phyloP scores from a whole-genome alignment of 495 filamentous ascomycete species.

The Xylaria nigripes region DNA sequence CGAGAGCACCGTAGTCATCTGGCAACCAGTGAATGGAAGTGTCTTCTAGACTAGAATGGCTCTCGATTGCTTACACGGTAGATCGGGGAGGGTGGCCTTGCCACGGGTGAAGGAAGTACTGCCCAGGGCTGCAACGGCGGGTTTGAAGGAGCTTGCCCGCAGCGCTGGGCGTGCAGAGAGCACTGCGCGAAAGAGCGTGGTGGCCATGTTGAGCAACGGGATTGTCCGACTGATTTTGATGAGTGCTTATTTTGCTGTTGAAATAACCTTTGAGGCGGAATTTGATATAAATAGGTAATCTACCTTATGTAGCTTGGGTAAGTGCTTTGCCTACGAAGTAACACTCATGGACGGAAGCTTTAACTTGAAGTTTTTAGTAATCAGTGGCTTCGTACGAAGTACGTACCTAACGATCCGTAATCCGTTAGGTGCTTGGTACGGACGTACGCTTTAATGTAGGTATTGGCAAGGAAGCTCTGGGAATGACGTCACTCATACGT shows the following conservation, averaged over 20 bases:
- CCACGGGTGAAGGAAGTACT: slow-evolving; percentile 68
- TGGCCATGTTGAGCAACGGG: slow-evolving; percentile 40
- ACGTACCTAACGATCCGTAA: too few relatives aligned
- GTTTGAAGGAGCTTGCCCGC: slow-evolving; percentile 33
- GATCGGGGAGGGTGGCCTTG: slow-evolving; percentile 90
- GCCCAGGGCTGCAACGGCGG: slow-evolving; percentile 48
- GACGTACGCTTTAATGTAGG: too few relatives aligned
- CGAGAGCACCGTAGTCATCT: slow-evolving; percentile 89
- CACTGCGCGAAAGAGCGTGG: slow-evolving; percentile 45
- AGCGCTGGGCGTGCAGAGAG: slow-evolving; percentile 38
- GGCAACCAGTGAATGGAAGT: background rate
- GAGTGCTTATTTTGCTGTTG: background rate
- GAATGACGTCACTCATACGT: background rate
- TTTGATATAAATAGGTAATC: too few relatives aligned
- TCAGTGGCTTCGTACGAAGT: too few relatives aligned
- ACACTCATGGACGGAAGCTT: too few relatives aligned
- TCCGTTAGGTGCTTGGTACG: too few relatives aligned
- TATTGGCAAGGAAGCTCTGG: background rate
- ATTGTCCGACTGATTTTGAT: background rate
- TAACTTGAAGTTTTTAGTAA: too few relatives aligned
- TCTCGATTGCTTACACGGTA: slow-evolving; percentile 60
- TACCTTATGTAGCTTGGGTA: too few relatives aligned
- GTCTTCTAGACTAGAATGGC: background rate
- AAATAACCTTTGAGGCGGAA: too few relatives aligned
- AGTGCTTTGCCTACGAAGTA: too few relatives aligned